Base-by-base conservation (phyloP, 106 monocot species). In the Gastrodia elata region DNA sequence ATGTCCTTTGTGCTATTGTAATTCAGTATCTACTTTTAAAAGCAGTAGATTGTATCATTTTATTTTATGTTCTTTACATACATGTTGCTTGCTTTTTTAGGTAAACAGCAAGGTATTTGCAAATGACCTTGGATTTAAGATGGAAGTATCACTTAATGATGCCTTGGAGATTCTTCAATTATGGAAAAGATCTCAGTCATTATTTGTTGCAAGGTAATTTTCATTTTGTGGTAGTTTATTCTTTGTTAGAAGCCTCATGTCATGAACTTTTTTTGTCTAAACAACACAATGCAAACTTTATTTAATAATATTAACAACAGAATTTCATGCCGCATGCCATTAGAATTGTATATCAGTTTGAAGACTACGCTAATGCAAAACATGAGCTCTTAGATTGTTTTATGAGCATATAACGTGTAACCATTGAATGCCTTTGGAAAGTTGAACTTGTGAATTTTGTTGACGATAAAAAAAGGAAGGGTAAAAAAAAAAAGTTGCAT, bases 111-210 rank as follows among this genome's bases (percentile, higher is more conserved):
- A 87, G 80, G 78, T 75, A 71, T 83, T 98, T 79, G 40, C 83
- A 39, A 80, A 87, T 59, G 87, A 91, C 14, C 79, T 93, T 80
- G 91, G 98, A 64, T 87, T 98, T 72, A 98, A 89, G 74, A 85
- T 82, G 56, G 79, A 87, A 74, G 86, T 98, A 27, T 83, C 91
- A 59, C 20, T 83, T 34, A 82, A 80, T 80, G 93, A 98, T 82
- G 98, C 91, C 70, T 49, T 91, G 61, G 44, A 18, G 74, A 38
- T 88, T 65, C 78, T 98, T 41, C 65, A 75, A 3, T 80, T 61
- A 6, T 88, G 91, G 84, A 81, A 74, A 52, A 72, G 25, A 26
- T 82, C 78, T 48, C 22, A 82, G 14, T 13, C 59, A 61, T 76
- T 87, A 39, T 74, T 80, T 65, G 75, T 36, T 35, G 74, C 83